Evolutionary conservation across 177 flowering plant genomes (phyloP), one percentile per base, ranked within the genome.

Genomic region (Vitis hybrid): DNA sequence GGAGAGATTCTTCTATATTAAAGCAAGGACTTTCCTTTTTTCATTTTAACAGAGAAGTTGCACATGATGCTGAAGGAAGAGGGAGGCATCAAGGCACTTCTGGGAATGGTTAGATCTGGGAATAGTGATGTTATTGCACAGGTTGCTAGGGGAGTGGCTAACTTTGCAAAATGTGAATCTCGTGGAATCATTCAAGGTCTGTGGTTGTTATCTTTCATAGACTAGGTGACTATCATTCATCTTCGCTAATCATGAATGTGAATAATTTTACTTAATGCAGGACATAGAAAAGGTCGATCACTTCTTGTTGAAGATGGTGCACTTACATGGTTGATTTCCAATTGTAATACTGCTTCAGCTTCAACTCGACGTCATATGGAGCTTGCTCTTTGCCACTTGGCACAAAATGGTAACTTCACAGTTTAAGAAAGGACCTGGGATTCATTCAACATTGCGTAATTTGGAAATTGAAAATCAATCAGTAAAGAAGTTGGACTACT

Each of bases 131-230:
- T 92, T 50, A 79, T 85, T 68, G 90, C 94, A 45, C 98, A 94
- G 69, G 82, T 90, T 58, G 98, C 94, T 11, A 82, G 98, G 74
- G 98, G 92, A 75, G 58, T 92, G 70, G 98, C 98, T 2, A 94
- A 94, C 75, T 92, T 92, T 69, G 88, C 96, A 19, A 94, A 94
- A 79, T 92, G 97, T 71, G 98, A 94, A 85, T 84, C 98, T 10
- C 85, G 94, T 52, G 85, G 74, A 81, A 82, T 84, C 26, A 72
- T 80, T 74, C 90, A 88, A 84, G 98, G 98, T 92, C 63, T 67
- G 73, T 58, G 15, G 66, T 18, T 62, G 12, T 65, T 64, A 15
- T 60, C 48, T 34, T 59, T 55, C 52, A 10, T 57, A 12, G 58
- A 39, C 14, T 31, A 68, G n/a, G 63, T 20, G 2, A 9, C 10